Conservation (phyloP, 768 basidiomycete species). For the Lactarius vividus region DNA sequence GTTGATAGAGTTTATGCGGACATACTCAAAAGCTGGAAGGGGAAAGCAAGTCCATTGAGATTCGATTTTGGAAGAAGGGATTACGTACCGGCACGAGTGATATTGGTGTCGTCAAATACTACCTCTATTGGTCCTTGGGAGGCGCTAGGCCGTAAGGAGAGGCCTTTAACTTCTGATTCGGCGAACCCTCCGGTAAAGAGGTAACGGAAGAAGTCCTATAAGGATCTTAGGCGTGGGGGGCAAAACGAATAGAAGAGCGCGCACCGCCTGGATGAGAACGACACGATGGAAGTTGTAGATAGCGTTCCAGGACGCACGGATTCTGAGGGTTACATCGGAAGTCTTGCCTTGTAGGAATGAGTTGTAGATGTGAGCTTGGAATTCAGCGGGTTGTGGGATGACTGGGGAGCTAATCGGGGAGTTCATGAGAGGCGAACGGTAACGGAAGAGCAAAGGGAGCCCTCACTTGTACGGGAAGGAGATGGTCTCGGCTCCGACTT, state of each 20-base stretch:
- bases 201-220: constrained; percentile 81
- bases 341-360: constrained; percentile 71
- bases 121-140: constrained; percentile 61
- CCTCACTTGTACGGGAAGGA: background rate
- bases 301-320: constrained; percentile 66
- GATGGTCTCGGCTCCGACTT: background rate
- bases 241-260: background rate
- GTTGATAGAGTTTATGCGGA: background rate
- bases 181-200: constrained; percentile 80
- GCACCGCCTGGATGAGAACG: constrained; percentile 82
- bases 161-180: constrained; percentile 45
- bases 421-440: constrained; percentile 34
- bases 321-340: constrained; percentile 72
- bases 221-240: background rate
- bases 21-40: constrained; percentile 68
- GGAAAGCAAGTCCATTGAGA: constrained; percentile 24
- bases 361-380: constrained; percentile 74
- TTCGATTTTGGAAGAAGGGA: constrained; percentile 4
- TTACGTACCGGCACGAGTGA: constrained; percentile 75
- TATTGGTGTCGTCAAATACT: constrained; percentile 80
- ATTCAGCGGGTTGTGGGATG: constrained; percentile 48
- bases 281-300: constrained; percentile 80
- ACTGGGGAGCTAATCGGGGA: constrained; percentile 40
- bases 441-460: background rate
- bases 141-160: constrained; percentile 23